Evolutionary conservation across 441 rosid species (phyloP).

Genomic region (Euphorbia corollata): DNA sequence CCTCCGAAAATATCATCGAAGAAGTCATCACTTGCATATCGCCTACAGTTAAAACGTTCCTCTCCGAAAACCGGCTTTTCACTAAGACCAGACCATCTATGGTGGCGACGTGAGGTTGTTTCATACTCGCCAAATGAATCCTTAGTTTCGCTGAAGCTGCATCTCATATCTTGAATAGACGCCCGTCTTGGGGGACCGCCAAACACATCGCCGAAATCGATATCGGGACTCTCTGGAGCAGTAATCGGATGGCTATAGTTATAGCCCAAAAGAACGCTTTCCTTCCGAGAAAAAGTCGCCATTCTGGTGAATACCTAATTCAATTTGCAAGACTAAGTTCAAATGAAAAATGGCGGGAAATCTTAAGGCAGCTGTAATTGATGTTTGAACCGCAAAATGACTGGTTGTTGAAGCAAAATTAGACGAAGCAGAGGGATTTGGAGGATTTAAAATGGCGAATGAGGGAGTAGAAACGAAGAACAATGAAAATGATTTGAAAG

Average conservation of each 20-base stretch:
- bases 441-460: not conserved
- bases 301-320: constrained; percentile 13
- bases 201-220: constrained; percentile 79
- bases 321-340: not conserved
- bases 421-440: constrained; percentile 10
- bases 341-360: constrained; percentile 35
- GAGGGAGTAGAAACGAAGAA: constrained; percentile 13
- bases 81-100: constrained; percentile 31
- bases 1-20: constrained; percentile 69
- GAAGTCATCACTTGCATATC: constrained; percentile 47
- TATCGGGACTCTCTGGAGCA: constrained; percentile 31
- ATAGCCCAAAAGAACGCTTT: constrained; percentile 34
- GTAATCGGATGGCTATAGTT: constrained; percentile 18
- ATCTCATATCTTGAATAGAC: constrained; percentile 37
- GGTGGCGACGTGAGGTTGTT: constrained; percentile 8
- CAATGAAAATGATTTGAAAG: constrained; percentile 21
- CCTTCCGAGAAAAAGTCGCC: constrained; percentile 24
- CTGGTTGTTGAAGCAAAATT: constrained; percentile 15
- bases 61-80: constrained; percentile 90
- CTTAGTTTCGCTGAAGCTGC: constrained; percentile 37
- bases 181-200: constrained; percentile 87
- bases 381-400: constrained; percentile 8
- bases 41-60: constrained; percentile 38
- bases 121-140: constrained; percentile 29
- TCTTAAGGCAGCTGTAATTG: not conserved